Percentiles rank a stretch among this genome's conserved stretches.
Conservation (phyloP, 148 eudicot species). For the Heliosperma pusillum region DNA sequence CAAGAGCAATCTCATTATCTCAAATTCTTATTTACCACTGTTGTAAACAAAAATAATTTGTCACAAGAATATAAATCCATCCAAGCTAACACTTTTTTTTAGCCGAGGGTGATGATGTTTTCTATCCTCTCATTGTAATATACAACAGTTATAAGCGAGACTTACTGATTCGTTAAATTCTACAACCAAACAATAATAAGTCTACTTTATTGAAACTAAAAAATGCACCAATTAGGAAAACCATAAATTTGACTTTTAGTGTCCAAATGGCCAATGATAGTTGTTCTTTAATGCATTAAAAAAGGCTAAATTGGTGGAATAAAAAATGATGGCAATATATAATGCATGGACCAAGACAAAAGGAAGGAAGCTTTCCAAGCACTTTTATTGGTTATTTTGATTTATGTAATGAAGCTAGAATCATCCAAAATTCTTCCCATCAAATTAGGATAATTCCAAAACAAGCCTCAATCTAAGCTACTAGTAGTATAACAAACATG, state of each 20-base stretch:
- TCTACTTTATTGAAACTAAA: no score
- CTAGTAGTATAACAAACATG: neutral
- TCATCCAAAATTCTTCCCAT: constrained; percentile 23
- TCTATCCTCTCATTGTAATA: no score
- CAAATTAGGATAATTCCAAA: constrained; percentile 31
- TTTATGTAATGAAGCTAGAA: constrained; percentile 14
- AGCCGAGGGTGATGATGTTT: no score
- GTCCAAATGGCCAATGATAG: constrained; percentile 11
- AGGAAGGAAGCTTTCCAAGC: constrained; percentile 31
- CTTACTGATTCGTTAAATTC: no score
- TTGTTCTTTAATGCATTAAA: neutral
- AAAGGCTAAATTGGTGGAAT: constrained; percentile 9
- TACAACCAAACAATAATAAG: no score
- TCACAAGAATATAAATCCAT: no score
- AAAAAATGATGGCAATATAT: constrained; percentile 12
- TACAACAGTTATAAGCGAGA: no score
- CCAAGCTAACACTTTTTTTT: no score
- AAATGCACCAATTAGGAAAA: neutral
- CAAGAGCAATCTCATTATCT: no score
- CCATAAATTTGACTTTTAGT: constrained; percentile 26
- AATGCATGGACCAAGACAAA: constrained; percentile 31
- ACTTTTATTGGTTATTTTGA: constrained; percentile 31
- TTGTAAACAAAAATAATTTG: no score
- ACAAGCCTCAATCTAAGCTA: constrained; percentile 13
- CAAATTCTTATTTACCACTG: no score